Conservation (phyloP, 345 rosid species). For the Anacardium occidentale region DNA sequence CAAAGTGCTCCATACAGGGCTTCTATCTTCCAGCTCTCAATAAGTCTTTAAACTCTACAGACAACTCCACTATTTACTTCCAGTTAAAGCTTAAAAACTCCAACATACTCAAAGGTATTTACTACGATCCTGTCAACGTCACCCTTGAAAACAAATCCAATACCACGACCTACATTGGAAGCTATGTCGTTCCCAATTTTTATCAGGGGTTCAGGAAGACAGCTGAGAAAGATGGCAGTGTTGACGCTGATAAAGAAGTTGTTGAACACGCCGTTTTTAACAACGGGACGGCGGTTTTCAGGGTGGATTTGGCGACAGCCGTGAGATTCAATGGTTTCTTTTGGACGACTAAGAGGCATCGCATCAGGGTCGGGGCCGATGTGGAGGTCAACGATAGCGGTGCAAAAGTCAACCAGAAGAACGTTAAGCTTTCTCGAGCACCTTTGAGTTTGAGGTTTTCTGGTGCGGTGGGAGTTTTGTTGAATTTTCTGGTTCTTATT, state of each 20-base stretch:
- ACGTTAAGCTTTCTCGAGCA: constrained; percentile 49
- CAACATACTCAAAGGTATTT: constrained; percentile 69
- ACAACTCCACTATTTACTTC: constrained; percentile 46
- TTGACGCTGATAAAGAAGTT: constrained; percentile 25
- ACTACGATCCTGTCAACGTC: constrained; percentile 57
- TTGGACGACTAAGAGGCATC: constrained; percentile 56
- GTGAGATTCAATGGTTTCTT: constrained; percentile 62
- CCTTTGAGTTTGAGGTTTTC: constrained; percentile 16
- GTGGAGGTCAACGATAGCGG: constrained; percentile 47
- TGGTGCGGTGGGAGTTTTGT: constrained; percentile 13
- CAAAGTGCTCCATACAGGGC: constrained; percentile 41
- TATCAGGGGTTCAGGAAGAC: constrained; percentile 67
- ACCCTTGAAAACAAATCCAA: constrained; percentile 29
- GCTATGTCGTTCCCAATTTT: constrained; percentile 36
- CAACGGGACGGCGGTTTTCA: constrained; percentile 42
- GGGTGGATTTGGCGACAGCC: constrained; percentile 62
- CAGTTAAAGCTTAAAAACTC: constrained; percentile 48
- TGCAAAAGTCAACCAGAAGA: constrained; percentile 23
- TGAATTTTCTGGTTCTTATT: constrained; percentile 22
- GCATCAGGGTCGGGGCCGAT: constrained; percentile 46
- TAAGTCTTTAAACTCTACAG: constrained; percentile 27
- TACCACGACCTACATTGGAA: constrained; percentile 14
- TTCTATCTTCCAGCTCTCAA: constrained; percentile 66
- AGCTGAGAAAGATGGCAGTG: constrained; percentile 38
- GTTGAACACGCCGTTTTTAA: constrained; percentile 31